A percentile compares a stretch with the other conserved stretches of the same genome.
phyloP scores from a whole-genome alignment of 345 rosid genomes.

The Brassica nigra region DNA sequence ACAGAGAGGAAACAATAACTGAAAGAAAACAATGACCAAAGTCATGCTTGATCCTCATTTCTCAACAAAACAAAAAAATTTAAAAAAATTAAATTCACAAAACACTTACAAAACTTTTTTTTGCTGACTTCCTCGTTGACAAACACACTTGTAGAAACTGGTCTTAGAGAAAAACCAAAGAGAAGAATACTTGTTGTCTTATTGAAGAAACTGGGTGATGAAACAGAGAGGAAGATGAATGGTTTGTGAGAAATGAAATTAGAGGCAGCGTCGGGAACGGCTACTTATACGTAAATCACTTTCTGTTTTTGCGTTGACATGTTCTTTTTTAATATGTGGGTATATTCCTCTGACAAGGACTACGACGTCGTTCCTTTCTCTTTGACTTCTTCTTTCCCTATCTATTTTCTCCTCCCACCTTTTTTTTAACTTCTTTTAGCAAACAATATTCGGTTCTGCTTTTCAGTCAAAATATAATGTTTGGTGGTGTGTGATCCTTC shows the following conservation, averaged over 20 bases:
- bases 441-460: conserved; percentile 12
- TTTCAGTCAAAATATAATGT: neutral
- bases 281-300: conserved; percentile 30
- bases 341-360: conserved; percentile 29
- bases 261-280: conserved; percentile 22
- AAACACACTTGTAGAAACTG: neutral
- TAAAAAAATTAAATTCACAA: conserved; percentile 1
- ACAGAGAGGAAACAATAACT: neutral
- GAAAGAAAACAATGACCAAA: neutral
- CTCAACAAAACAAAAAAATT: neutral
- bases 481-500: neutral
- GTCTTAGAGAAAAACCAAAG: conserved; percentile 14
- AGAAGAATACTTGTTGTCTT: neutral
- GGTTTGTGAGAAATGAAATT: conserved; percentile 17
- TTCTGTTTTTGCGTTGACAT: conserved; percentile 32
- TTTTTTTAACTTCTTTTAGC: conserved; percentile 30
- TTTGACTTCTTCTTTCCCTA: conserved; percentile 23
- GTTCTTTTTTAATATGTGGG: conserved; percentile 24
- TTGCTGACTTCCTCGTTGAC: conserved; percentile 2
- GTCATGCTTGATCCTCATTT: conserved; percentile 1
- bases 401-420: conserved; percentile 2
- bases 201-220: conserved; percentile 5
- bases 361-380: conserved; percentile 24
- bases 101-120: conserved; percentile 20
- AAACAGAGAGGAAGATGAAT: conserved; percentile 5